These are phyloP conservation scores for Fusarium tuaranense DNA, from an alignment of 2,329 filamentous ascomycete species.

Conservation along the genomic window DNA sequence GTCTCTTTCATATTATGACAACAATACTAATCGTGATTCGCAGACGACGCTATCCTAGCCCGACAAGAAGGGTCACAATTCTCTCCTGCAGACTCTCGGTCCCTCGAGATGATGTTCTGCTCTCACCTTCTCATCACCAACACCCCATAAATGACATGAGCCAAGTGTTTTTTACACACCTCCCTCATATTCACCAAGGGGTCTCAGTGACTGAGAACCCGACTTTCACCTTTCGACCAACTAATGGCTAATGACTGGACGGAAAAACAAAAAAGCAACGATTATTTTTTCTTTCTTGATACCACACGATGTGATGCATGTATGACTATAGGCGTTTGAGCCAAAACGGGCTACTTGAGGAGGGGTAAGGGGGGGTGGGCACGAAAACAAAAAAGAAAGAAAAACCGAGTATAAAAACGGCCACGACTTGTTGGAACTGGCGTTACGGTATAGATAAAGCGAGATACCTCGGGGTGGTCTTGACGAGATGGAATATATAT, in stretches of 20 bases:
- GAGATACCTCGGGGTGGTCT: conserved; percentile 36
- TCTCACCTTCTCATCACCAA: conserved; percentile 60
- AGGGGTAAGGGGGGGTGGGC: not conserved
- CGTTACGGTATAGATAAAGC: conserved; percentile 42
- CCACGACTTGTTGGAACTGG: conserved; percentile 22
- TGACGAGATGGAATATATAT: conserved; percentile 1
- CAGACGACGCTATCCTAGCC: conserved; percentile 51
- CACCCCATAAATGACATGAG: conserved; percentile 20
- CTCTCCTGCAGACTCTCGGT: conserved; percentile 61
- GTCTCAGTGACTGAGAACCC: not conserved
- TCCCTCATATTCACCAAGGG: not conserved
- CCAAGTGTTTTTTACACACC: not conserved
- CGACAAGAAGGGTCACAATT: conserved; percentile 66
- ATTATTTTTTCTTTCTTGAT: conserved; percentile 37
- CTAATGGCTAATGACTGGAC: conserved; percentile 49
- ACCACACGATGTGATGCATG: conserved; percentile 43
- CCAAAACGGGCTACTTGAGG: not conserved
- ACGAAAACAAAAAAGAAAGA: conserved; percentile 1
- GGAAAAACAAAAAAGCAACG: conserved; percentile 34
- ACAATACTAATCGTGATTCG: not conserved
- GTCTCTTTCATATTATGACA: not conserved
- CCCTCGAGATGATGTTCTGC: conserved; percentile 63
- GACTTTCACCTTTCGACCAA: conserved; percentile 19
- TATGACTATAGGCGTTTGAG: conserved; percentile 28
- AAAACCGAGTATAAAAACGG: conserved; percentile 21